Conservation (phyloP, 2,329 filamentous ascomycete species). For the Microcyclospora tardicrescens region DNA sequence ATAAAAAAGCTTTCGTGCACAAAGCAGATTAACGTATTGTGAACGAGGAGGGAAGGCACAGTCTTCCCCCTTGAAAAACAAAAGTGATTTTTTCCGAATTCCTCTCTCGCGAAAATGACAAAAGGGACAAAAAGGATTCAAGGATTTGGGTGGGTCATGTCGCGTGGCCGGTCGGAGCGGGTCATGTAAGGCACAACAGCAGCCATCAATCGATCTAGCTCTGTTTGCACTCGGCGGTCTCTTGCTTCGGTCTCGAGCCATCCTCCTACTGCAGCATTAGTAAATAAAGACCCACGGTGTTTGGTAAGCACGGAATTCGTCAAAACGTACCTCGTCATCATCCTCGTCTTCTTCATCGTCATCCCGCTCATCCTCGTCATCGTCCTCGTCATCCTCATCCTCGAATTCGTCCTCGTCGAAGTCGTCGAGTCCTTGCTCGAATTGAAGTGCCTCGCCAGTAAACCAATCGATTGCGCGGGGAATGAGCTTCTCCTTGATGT, state of each 20-base stretch:
- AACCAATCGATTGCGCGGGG: constrained; percentile 99
- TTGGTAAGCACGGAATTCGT: not conserved
- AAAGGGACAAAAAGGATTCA: no score
- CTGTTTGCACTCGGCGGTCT: constrained; percentile 92
- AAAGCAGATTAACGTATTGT: no score
- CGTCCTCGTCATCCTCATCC: constrained; percentile 87
- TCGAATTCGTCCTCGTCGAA: constrained; percentile 71
- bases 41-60: no score
- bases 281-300: constrained; percentile 5
- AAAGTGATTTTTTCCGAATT: no score
- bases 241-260: constrained; percentile 80
- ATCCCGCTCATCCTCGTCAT: constrained; percentile 72
- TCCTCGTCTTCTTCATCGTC: constrained; percentile 56
- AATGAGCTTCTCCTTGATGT: constrained; percentile 99
- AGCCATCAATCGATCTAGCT: constrained; percentile 40
- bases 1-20: no score
- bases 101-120: no score
- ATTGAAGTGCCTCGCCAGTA: constrained; percentile 92
- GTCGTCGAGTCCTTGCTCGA: constrained; percentile 83
- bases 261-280: constrained; percentile 52
- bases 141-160: no score
- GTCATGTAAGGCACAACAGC: no score
- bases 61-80: no score
- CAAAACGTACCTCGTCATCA: constrained; percentile 37
- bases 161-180: no score